Evolutionary conservation across 2,329 filamentous ascomycete genomes (phyloP), one percentile per base, ranked within the genome.

Genomic region (Bipolaris bicolor): DNA sequence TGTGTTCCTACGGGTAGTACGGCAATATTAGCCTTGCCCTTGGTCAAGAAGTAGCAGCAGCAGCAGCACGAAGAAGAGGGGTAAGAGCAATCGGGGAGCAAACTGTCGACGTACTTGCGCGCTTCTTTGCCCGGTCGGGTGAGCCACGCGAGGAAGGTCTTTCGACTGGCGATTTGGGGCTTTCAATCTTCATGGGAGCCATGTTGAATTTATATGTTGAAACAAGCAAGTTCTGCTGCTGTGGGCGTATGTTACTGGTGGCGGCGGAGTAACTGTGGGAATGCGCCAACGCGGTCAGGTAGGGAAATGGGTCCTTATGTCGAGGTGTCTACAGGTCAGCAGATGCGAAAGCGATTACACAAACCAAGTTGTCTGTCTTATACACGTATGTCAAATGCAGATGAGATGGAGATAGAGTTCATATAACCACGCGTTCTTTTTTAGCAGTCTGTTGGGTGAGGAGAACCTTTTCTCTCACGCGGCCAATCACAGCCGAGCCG

Each of bases 1-100:
- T 98, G 95, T 49, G 95, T 98, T 58, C 74, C 75, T 77, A 60
- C 43, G 33, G 53, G 29, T 39, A 37, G 58, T 43, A 52, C 33
- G 40, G 59, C 47, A 47, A 60, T 59, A 65, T 75, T 58, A 75
- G 71, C 63, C 55, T 60, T 53, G 55, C 58, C 50, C 58, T 58
- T 58, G 49, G 54, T 60, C 49, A 55, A 53, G 45, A 39, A 20
- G 39, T 13, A 40, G 37, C 7, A 40, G 40, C 13, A 40, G 40
- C 13, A 43, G 20, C 40, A 43, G 15, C 18, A 44, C 1, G 1
- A 37, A 20, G 5, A 20, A 18, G 10, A 20, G 18, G 7, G 16
- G 36, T 10, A 5, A 15, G 9, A 43, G 13, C 24, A n/a, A 62
- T 40, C 22, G 26, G n/a, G 41, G 22, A 40, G 40, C 16, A 45